These are phyloP conservation scores for Drosera capensis DNA, from an alignment of 148 eudicot genomes.

Conservation along the genomic window DNA sequence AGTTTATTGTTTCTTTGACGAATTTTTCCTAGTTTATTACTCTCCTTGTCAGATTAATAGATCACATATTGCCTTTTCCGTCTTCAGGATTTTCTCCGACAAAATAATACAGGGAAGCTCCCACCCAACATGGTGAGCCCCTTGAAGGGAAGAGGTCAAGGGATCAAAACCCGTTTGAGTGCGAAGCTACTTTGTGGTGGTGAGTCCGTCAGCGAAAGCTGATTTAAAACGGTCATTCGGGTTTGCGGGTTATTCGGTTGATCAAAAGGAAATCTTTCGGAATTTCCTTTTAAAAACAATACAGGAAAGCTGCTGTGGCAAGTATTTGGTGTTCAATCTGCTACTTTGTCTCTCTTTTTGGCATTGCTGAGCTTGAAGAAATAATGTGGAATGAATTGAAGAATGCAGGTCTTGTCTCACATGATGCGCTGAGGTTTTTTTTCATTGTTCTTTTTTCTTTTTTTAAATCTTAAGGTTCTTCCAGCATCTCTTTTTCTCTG, in stretches of 20 bases:
- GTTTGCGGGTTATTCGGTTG: no score
- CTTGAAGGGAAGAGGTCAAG: no score
- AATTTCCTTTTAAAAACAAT: no score
- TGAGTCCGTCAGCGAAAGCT: no score
- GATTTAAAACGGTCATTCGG: no score
- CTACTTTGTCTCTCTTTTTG: conserved; percentile 77
- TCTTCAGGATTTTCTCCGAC: conserved; percentile 75
- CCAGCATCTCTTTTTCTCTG: no score
- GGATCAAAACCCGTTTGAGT: no score
- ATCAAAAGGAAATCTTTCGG: no score
- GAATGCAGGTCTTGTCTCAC: conserved; percentile 32
- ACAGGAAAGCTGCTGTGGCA: conserved; percentile 97
- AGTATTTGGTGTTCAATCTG: conserved; percentile 79
- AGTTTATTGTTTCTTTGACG: neutral
- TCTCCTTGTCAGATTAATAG: neutral
- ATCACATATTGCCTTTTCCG: neutral
- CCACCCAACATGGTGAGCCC: no score
- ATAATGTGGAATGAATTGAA: conserved; percentile 85
- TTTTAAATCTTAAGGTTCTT: neutral
- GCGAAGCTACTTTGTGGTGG: no score
- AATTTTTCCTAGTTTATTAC: neutral
- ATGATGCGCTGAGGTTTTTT: neutral
- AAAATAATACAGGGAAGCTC: conserved; percentile 98
- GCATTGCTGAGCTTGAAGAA: conserved; percentile 79
- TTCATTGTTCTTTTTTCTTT: no score